phyloP scores from a whole-genome alignment of 2,329 filamentous ascomycete genomes.

The Seiridium cupressi region DNA sequence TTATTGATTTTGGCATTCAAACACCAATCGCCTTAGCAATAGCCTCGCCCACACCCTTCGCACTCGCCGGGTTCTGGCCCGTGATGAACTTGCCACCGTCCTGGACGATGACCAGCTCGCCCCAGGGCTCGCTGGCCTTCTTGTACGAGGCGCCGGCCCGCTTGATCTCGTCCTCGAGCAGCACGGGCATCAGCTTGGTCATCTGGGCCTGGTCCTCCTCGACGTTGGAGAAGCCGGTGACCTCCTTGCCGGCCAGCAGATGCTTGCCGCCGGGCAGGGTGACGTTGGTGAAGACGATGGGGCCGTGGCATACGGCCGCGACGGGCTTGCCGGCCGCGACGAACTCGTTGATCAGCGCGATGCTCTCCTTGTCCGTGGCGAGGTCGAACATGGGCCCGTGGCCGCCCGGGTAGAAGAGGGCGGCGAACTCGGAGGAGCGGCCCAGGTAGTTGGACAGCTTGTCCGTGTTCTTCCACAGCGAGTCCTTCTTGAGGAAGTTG shows the following conservation, averaged over 20 bases:
- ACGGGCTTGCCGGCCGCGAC: constrained; percentile 60
- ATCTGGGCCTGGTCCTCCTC: constrained; percentile 50
- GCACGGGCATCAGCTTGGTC: constrained; percentile 52
- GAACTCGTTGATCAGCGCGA: constrained; percentile 62
- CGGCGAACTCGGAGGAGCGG: constrained; percentile 60
- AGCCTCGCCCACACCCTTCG: constrained; percentile 49
- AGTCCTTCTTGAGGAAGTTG: constrained; percentile 55
- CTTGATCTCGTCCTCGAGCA: constrained; percentile 56
- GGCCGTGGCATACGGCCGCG: constrained; percentile 68
- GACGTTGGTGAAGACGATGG: constrained; percentile 60
- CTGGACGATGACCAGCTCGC: constrained; percentile 46
- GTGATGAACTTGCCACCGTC: constrained; percentile 49
- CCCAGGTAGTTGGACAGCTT: constrained; percentile 56
- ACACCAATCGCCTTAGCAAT: constrained; percentile 43
- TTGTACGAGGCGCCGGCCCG: constrained; percentile 52
- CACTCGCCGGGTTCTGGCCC: constrained; percentile 57
- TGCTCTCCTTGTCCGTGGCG: constrained; percentile 52
- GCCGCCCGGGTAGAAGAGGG: constrained; percentile 56
- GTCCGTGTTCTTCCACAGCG: constrained; percentile 62
- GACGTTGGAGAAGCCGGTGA: constrained; percentile 58
- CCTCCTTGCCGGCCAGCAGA: constrained; percentile 53
- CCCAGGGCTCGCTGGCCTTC: constrained; percentile 52
- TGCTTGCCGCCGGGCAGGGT: constrained; percentile 48
- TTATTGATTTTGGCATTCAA: constrained; percentile 5
- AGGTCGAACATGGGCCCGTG: constrained; percentile 70